phyloP scores from a whole-genome alignment of 768 basidiomycete genomes.

The Lentinus tigrinus region DNA sequence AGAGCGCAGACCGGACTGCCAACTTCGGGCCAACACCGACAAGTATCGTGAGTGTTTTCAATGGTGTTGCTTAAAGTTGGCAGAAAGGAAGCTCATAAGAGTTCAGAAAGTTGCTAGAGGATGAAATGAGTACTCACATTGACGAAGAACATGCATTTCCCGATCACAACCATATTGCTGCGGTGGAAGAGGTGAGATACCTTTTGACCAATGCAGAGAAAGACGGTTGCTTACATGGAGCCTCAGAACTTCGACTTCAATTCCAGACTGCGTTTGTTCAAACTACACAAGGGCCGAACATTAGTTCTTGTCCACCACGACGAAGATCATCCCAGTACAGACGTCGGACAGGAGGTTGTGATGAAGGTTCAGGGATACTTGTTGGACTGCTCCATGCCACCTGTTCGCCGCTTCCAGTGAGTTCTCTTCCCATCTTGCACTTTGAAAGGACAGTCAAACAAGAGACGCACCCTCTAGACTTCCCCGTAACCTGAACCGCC shows the following conservation, averaged over 20 bases:
- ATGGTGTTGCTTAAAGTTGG: too few species aligned
- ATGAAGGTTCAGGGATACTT: background rate
- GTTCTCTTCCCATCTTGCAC: background rate
- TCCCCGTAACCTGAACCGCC: background rate
- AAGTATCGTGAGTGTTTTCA: background rate
- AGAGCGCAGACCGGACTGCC: background rate
- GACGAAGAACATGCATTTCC: background rate
- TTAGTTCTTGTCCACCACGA: background rate
- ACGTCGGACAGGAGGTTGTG: background rate
- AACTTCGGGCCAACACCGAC: background rate
- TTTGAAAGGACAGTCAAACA: background rate
- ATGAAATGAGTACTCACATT: background rate
- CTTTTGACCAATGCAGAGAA: too few species aligned
- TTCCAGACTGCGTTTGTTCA: background rate
- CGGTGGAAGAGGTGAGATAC: too few species aligned
- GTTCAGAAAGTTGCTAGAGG: background rate
- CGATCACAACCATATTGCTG: too few species aligned
- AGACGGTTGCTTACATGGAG: too few species aligned
- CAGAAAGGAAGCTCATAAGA: too few species aligned
- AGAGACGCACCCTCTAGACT: background rate
- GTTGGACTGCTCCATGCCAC: background rate
- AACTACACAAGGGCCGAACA: background rate
- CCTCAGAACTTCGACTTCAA: background rate
- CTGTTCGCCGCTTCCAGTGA: background rate
- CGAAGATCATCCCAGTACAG: background rate